These are phyloP conservation scores for Populus davidiana DNA, from an alignment of 345 rosid genomes.

Conservation along the genomic window DNA sequence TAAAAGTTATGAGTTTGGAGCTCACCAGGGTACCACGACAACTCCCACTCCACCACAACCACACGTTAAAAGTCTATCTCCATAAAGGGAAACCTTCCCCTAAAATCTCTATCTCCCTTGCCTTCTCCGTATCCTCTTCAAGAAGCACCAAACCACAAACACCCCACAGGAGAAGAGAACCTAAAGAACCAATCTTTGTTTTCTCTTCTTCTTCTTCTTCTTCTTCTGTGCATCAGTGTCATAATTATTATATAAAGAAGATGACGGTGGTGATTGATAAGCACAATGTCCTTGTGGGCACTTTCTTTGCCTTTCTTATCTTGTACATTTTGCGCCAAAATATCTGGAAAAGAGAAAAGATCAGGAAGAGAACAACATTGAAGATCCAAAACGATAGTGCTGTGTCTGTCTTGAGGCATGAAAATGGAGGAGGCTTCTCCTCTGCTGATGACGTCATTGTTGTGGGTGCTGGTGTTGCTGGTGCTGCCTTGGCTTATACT, in stretches of 20 bases:
- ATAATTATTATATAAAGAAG: neutral
- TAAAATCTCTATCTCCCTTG: too few species aligned
- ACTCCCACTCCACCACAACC: too few species aligned
- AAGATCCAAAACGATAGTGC: conserved; percentile 12
- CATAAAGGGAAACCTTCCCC: too few species aligned
- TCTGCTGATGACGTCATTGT: conserved; percentile 50
- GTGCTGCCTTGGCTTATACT: conserved; percentile 74
- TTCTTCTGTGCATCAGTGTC: neutral
- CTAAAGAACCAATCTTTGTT: neutral
- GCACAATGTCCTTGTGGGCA: conserved; percentile 15
- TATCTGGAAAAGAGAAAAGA: conserved; percentile 8
- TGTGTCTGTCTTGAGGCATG: neutral
- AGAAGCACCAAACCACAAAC: too few species aligned
- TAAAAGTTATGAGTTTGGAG: too few species aligned
- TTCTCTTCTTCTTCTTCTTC: neutral
- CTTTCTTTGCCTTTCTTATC: conserved; percentile 32
- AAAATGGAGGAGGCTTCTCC: neutral
- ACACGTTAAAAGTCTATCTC: too few species aligned
- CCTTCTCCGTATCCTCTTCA: too few species aligned
- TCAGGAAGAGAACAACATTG: neutral
- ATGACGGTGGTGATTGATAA: conserved; percentile 10
- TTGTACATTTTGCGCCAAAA: conserved; percentile 28
- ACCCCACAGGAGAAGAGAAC: neutral
- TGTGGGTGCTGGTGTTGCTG: conserved; percentile 87
- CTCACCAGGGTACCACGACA: too few species aligned